Evolutionary conservation across 2,329 filamentous ascomycete genomes (phyloP).

Genomic region (Ophiosphaerella narmari): DNA sequence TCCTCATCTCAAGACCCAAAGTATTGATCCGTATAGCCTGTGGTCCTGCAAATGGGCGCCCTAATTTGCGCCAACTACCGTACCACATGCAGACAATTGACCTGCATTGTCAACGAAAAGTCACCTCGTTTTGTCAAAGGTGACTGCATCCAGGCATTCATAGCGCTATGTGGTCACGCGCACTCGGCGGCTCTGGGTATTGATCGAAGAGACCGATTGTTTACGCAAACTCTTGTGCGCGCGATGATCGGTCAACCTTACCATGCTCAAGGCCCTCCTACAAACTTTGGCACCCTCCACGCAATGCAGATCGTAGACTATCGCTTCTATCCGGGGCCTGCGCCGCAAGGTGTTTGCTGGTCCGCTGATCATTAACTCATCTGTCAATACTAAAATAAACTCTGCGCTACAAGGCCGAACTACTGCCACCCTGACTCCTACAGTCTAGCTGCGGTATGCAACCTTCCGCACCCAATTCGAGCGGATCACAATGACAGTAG

Average conservation of each 20-base stretch:
- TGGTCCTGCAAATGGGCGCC: background rate
- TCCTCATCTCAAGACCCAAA: background rate
- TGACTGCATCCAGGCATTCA: no score
- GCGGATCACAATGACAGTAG: background rate
- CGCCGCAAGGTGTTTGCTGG: background rate
- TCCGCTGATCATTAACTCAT: background rate
- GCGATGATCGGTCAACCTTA: background rate
- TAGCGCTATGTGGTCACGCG: background rate
- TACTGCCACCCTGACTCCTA: constrained; percentile 3
- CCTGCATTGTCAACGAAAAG: background rate
- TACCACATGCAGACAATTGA: constrained; percentile 4
- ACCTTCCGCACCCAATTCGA: constrained; percentile 1
- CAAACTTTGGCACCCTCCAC: background rate
- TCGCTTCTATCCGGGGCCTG: constrained; percentile 1
- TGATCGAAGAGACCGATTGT: background rate
- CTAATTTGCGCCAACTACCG: constrained; percentile 2
- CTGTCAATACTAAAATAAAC: constrained; percentile 3
- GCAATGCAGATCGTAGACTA: background rate
- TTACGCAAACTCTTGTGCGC: background rate
- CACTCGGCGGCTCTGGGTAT: no score
- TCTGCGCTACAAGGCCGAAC: constrained; percentile 11
- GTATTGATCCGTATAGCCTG: background rate
- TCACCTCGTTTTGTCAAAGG: no score
- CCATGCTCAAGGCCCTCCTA: background rate
- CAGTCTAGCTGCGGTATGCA: constrained; percentile 1